Base-by-base conservation (phyloP, 2,329 filamentous ascomycete species). In the Fusarium ramigenum region DNA sequence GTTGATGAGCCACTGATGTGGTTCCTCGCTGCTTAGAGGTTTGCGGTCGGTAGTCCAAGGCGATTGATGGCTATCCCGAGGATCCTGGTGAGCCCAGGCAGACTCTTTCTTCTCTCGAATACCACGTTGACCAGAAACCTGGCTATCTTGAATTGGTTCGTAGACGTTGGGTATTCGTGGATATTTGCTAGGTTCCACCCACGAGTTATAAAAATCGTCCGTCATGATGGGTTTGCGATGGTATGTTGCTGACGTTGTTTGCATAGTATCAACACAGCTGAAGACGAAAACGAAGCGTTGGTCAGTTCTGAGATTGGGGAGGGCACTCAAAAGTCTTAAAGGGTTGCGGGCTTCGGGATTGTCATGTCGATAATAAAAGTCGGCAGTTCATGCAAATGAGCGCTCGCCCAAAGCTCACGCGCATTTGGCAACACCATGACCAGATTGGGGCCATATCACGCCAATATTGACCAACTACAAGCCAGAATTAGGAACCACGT, bases 141-240 rank as follows among this genome's bases (percentile, higher is more conserved):
- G 66, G 7, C 53, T 23, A 39, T 56, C 42, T 14, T 63, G 54
- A 36, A 77, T 69, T 15, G 73, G 73, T 37, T 78, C 76, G 60
- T 78, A 74, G 21, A 75, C 75, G 32, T 78, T 69, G 43, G 72
- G 67, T 60, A 75, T 72, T 52, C 72, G 61, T 18, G 69, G 73
- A 37, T 72, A 73, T 52, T 75, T 50, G 52, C 65, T 75, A 43
- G 72, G 68, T 43, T 69, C 62, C 19, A 69, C 72, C 72, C 72
- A 74, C 10, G 68, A 61, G 50, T 61, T 72, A 50, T 60, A 69
- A 30, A 69, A 49, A 50, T 74, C 71, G 39, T 74, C 63, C 23
- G 47, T 69, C 63, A 62, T 56, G 40, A 72, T 72, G 39, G 49
- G 46, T 40, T 50, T 66, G 39, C 39, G 64, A 39, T 47, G 58